These are phyloP conservation scores for Hypoxylon sp. DNA, from an alignment of 2,329 filamentous ascomycete species.

Conservation along the genomic window DNA sequence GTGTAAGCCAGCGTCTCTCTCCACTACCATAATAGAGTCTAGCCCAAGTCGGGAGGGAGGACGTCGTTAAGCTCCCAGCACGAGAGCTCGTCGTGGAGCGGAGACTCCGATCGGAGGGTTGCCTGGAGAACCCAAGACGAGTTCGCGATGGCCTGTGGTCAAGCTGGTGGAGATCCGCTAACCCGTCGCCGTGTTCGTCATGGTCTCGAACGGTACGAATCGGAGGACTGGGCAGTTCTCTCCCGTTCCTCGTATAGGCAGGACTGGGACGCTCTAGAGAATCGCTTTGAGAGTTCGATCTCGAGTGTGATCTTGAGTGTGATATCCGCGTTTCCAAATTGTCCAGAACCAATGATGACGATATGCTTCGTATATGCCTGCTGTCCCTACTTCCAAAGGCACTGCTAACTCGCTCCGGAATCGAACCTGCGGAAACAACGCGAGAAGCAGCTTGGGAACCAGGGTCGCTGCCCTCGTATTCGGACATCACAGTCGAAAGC, in stretches of 20 bases:
- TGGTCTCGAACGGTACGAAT: conserved; percentile 68
- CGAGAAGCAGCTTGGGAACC: conserved; percentile 66
- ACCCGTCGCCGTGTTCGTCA: conserved; percentile 75
- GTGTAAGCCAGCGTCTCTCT: conserved; percentile 68
- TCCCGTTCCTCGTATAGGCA: conserved; percentile 59
- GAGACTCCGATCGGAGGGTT: conserved; percentile 66
- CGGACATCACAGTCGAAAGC: conserved; percentile 75
- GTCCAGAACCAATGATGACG: conserved; percentile 66
- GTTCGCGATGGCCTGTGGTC: conserved; percentile 67
- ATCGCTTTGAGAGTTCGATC: conserved; percentile 60
- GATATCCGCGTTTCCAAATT: conserved; percentile 51
- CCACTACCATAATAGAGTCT: conserved; percentile 80
- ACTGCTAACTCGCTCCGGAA: conserved; percentile 64
- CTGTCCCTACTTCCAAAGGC: conserved; percentile 67
- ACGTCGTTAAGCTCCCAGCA: conserved; percentile 62
- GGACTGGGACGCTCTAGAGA: conserved; percentile 67
- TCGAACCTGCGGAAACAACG: conserved; percentile 61
- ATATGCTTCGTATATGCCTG: conserved; percentile 70
- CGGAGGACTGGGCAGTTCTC: conserved; percentile 55
- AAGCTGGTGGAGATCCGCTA: conserved; percentile 71
- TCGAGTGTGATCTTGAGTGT: conserved; percentile 55
- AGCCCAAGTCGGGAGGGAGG: conserved; percentile 69
- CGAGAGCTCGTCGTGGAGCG: conserved; percentile 67
- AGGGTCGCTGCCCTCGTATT: conserved; percentile 69
- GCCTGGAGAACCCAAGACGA: conserved; percentile 66